Conservation (phyloP, 116 monocot genomes). For the Phalaenopsis hybrid region DNA sequence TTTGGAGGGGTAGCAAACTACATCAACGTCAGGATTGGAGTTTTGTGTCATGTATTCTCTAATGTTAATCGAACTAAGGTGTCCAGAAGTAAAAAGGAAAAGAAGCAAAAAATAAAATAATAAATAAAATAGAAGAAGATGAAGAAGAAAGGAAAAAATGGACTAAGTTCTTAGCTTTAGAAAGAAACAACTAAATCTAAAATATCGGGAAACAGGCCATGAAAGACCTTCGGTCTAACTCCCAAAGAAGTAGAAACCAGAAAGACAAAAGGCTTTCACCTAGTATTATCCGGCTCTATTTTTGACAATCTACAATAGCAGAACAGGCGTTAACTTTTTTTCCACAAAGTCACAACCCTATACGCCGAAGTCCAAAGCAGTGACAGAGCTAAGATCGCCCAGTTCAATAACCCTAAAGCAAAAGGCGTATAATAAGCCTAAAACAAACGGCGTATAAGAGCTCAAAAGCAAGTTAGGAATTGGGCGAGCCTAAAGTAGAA, state of each 20-base stretch:
- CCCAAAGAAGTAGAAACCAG: constrained; percentile 1
- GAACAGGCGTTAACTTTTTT: not conserved
- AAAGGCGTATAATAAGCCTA: not conserved
- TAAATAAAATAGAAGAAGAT: too few species aligned
- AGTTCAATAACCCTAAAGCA: not conserved
- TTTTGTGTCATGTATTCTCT: too few species aligned
- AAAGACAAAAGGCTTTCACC: not conserved
- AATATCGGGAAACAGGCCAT: not conserved
- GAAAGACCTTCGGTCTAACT: not conserved
- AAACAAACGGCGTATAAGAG: not conserved
- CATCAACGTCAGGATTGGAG: too few species aligned
- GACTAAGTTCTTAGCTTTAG: not conserved
- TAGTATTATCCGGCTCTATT: not conserved
- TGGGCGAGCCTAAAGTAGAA: constrained; percentile 4
- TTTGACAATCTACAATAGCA: not conserved
- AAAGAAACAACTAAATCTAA: not conserved
- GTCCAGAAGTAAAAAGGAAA: not conserved
- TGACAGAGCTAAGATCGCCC: not conserved
- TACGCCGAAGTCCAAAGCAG: not conserved
- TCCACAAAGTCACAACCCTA: not conserved
- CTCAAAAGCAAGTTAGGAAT: not conserved
- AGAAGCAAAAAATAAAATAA: not conserved
- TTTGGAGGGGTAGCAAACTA: not conserved
- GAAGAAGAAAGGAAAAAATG: not conserved
- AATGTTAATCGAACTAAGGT: not conserved